Evolutionary conservation across 768 basidiomycete genomes (phyloP).

Genomic region (Polyporus arcularius): DNA sequence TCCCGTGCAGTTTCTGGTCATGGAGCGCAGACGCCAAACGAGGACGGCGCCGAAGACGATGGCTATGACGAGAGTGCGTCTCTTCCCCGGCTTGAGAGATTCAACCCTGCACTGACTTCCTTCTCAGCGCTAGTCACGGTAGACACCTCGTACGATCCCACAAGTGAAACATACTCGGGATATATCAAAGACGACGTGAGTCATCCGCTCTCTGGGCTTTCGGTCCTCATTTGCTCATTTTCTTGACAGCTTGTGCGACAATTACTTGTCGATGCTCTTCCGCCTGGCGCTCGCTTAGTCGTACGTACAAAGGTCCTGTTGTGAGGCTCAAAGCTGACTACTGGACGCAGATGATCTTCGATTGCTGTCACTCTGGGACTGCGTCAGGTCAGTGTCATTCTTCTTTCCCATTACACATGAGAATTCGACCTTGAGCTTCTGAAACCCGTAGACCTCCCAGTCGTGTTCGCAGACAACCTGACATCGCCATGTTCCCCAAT

Average conservation of each 20-base stretch:
- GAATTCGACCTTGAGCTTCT: not conserved
- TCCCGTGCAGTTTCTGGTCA: slow-evolving; percentile 48
- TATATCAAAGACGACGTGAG: slow-evolving; percentile 29
- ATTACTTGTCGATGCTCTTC: slow-evolving; percentile 25
- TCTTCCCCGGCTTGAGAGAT: not conserved
- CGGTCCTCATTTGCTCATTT: not conserved
- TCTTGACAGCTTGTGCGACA: slow-evolving; percentile 20
- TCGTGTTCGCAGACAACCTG: not conserved
- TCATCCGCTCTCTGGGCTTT: not conserved
- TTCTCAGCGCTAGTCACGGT: slow-evolving; percentile 22
- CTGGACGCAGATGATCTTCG: slow-evolving; percentile 25
- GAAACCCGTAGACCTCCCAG: not conserved
- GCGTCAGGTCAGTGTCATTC: not conserved
- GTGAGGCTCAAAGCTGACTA: not conserved
- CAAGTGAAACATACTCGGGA: slow-evolving; percentile 2
- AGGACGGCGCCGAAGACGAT: slow-evolving; percentile 48
- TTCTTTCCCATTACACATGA: not conserved
- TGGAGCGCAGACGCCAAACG: slow-evolving; percentile 43
- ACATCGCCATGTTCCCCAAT: too few relatives aligned
- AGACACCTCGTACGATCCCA: slow-evolving; percentile 9
- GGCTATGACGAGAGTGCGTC: slow-evolving; percentile 52
- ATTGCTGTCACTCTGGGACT: slow-evolving; percentile 24
- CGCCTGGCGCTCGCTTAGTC: slow-evolving; percentile 16
- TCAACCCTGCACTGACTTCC: not conserved
- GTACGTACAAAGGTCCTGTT: not conserved